A percentile compares a stretch with the other conserved stretches of the same genome.
These are phyloP conservation scores for Beauveria sp. DNA, from an alignment of 2,329 filamentous ascomycete species.

Conservation along the genomic window DNA sequence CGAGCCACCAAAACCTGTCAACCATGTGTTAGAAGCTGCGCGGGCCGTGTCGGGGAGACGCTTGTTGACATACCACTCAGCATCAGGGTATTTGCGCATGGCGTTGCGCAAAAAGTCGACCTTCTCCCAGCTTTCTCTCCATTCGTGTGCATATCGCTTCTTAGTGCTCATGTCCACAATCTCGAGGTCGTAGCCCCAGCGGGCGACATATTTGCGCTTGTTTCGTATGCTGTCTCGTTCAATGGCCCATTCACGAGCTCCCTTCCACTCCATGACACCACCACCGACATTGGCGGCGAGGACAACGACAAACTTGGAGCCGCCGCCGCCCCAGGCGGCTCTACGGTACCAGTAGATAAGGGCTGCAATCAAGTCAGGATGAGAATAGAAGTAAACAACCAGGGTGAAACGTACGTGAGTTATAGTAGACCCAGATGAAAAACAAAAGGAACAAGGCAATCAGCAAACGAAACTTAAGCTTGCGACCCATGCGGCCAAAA, in stretches of 20 bases:
- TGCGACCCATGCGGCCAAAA: conserved; percentile 50
- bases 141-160: conserved; percentile 97
- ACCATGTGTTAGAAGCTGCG: not conserved
- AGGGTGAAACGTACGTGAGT: conserved; percentile 55
- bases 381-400: not conserved
- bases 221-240: conserved; percentile 94
- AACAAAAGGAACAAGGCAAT: conserved; percentile 53
- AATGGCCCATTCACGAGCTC: conserved; percentile 93
- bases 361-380: conserved; percentile 31
- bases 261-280: conserved; percentile 99
- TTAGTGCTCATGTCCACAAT: conserved; percentile 98
- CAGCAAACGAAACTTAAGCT: conserved; percentile 55
- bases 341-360: conserved; percentile 60
- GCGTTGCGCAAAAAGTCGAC: conserved; percentile 85
- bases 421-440: conserved; percentile 59
- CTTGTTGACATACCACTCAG: conserved; percentile 69
- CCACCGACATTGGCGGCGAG: conserved; percentile 89
- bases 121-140: conserved; percentile 99
- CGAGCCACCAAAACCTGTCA: conserved; percentile 97
- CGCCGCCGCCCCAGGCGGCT: conserved; percentile 67
- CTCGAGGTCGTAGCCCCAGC: conserved; percentile 93
- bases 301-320: conserved; percentile 88
- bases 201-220: conserved; percentile 78
- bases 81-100: conserved; percentile 88
- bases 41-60: not conserved